These are phyloP conservation scores for Polyplosphaeria fusca DNA, from an alignment of 495 filamentous ascomycete genomes.

Conservation along the genomic window DNA sequence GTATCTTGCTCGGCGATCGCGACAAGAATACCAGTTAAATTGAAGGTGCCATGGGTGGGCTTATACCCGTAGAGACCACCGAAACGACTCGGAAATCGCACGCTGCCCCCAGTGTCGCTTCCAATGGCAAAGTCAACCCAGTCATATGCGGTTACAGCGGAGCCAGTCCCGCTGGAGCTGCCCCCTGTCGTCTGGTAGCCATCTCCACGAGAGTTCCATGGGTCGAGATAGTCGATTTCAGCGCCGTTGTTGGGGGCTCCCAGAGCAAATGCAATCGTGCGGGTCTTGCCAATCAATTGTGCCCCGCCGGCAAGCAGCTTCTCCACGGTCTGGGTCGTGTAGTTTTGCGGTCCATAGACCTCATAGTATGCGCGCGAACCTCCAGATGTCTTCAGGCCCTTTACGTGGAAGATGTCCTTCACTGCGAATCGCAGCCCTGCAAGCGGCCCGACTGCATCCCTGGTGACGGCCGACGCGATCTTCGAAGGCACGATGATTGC, in stretches of 20 bases:
- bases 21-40: slow-evolving; percentile 5
- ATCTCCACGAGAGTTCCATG: slow-evolving; percentile 14
- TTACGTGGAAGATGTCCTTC: slow-evolving; percentile 13
- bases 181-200: slow-evolving; percentile 12
- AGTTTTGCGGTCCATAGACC: slow-evolving; percentile 1
- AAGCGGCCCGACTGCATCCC: not conserved
- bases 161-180: slow-evolving; percentile 5
- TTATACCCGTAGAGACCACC: slow-evolving; percentile 10
- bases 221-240: slow-evolving; percentile 10
- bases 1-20: slow-evolving; percentile 10
- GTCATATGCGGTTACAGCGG: slow-evolving; percentile 8
- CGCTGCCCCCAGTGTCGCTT: slow-evolving; percentile 6
- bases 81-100: slow-evolving; percentile 8
- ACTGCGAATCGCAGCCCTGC: slow-evolving; percentile 3
- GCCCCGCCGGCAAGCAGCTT: slow-evolving; percentile 2
- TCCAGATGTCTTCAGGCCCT: slow-evolving; percentile 5
- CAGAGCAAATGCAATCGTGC: slow-evolving; percentile 2
- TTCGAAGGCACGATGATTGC: slow-evolving; percentile 3
- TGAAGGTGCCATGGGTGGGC: slow-evolving; percentile 13
- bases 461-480: not conserved
- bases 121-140: slow-evolving; percentile 19
- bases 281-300: slow-evolving; percentile 2
- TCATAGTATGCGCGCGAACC: slow-evolving; percentile 8
- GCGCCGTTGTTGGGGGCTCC: slow-evolving; percentile 1
- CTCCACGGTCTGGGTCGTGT: slow-evolving; percentile 3